A percentile compares a stretch with the other conserved stretches of the same genome.
phyloP scores from a whole-genome alignment of 164 flowering plant species.

The Vitis cinerea region DNA sequence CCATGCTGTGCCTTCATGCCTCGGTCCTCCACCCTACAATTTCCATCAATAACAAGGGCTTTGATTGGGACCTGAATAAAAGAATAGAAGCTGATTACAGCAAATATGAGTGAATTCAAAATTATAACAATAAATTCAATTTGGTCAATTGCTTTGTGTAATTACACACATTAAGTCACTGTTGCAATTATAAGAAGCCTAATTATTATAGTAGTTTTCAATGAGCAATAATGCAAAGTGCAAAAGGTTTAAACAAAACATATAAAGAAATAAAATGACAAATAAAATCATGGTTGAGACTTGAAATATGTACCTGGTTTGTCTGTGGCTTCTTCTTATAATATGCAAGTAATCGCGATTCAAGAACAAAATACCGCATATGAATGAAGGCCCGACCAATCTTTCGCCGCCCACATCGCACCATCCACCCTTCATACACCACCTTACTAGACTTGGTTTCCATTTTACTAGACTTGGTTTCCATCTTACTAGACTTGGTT shows the following conservation, averaged over 20 bases:
- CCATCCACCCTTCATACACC: constrained; percentile 86
- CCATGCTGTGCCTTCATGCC: constrained; percentile 81
- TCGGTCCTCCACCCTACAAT: constrained; percentile 77
- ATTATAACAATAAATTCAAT: too few species aligned
- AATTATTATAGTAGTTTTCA: too few species aligned
- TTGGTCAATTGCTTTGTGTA: too few species aligned
- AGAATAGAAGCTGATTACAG: too few species aligned
- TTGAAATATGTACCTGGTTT: constrained; percentile 47
- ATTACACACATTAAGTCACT: too few species aligned
- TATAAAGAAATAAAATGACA: neutral
- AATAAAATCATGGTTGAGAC: too few species aligned
- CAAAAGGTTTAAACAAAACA: too few species aligned
- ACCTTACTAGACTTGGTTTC: constrained; percentile 29
- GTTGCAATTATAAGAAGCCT: too few species aligned
- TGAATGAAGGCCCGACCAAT: constrained; percentile 77
- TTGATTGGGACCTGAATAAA: constrained; percentile 64
- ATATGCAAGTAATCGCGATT: constrained; percentile 65
- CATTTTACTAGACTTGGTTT: too few species aligned
- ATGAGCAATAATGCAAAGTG: too few species aligned
- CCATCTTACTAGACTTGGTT: too few species aligned
- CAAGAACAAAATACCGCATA: constrained; percentile 79
- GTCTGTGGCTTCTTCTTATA: constrained; percentile 78
- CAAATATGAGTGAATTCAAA: too few species aligned
- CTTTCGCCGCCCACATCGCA: constrained; percentile 73
- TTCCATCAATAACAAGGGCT: constrained; percentile 76